Evolutionary conservation across 2,329 filamentous ascomycete species (phyloP).

Genomic region (Talaromyces sp.): DNA sequence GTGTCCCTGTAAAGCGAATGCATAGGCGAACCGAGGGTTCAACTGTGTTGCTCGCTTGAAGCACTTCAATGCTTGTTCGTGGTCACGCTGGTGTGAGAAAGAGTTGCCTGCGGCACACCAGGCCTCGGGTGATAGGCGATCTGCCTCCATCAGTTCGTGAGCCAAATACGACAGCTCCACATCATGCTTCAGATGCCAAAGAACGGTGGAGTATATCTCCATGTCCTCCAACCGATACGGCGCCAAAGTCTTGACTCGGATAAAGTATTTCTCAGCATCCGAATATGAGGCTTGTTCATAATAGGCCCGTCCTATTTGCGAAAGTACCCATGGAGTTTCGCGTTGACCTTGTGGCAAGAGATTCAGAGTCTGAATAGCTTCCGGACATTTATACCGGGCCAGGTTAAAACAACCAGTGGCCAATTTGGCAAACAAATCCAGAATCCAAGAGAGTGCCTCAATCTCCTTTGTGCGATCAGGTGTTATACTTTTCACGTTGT

Average conservation of each 20-base stretch:
- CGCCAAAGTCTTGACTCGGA: slow-evolving; percentile 68
- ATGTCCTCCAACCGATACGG: slow-evolving; percentile 86
- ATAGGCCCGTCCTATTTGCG: slow-evolving; percentile 82
- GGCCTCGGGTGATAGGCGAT: slow-evolving; percentile 84
- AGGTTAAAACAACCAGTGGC: slow-evolving; percentile 73
- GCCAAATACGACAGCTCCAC: slow-evolving; percentile 87
- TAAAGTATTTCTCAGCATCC: slow-evolving; percentile 82
- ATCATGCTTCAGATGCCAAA: slow-evolving; percentile 96
- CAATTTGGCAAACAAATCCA: slow-evolving; percentile 77
- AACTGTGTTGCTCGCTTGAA: slow-evolving; percentile 93
- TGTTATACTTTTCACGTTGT: slow-evolving; percentile 24
- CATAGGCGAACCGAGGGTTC: slow-evolving; percentile 86
- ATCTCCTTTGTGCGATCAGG: slow-evolving; percentile 60
- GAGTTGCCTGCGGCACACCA: slow-evolving; percentile 96
- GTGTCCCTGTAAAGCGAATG: slow-evolving; percentile 91
- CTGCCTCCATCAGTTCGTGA: slow-evolving; percentile 79
- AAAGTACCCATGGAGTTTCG: slow-evolving; percentile 88
- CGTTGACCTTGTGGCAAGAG: slow-evolving; percentile 67
- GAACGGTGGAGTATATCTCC: slow-evolving; percentile 96
- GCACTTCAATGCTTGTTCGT: slow-evolving; percentile 88
- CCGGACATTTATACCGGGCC: slow-evolving; percentile 69
- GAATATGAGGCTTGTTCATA: slow-evolving; percentile 84
- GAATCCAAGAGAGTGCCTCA: slow-evolving; percentile 67
- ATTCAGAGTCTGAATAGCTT: slow-evolving; percentile 69
- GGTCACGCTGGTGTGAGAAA: slow-evolving; percentile 85